phyloP scores from a whole-genome alignment of 208 protist species.

The Leishmania major region DNA sequence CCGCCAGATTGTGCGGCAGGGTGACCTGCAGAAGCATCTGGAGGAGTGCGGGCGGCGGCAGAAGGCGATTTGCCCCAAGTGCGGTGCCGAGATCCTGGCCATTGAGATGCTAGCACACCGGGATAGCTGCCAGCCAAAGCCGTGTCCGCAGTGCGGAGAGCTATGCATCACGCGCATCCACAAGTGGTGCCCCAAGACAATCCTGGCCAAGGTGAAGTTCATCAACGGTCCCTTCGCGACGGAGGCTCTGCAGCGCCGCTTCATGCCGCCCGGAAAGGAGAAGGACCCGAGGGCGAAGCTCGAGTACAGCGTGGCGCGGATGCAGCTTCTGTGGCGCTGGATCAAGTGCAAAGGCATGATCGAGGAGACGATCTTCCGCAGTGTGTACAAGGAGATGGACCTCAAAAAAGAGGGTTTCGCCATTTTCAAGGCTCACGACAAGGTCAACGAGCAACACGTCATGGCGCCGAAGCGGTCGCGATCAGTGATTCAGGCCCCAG shows the following conservation, averaged over 20 bases:
- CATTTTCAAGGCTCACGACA: slow-evolving; percentile 86
- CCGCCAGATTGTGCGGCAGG: slow-evolving; percentile 78
- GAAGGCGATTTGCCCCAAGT: slow-evolving; percentile 79
- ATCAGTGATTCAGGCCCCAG: slow-evolving; percentile 63
- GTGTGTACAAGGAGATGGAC: slow-evolving; percentile 88
- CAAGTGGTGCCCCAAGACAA: slow-evolving; percentile 74
- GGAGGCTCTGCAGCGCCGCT: slow-evolving; percentile 50
- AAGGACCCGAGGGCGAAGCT: slow-evolving; percentile 25
- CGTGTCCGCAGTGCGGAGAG: slow-evolving; percentile 75
- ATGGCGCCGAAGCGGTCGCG: slow-evolving; percentile 74
- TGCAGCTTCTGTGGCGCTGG: slow-evolving; percentile 87
- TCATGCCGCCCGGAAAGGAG: slow-evolving; percentile 34
- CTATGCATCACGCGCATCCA: slow-evolving; percentile 85
- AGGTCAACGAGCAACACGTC: slow-evolving; percentile 76
- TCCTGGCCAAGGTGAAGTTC: slow-evolving; percentile 34
- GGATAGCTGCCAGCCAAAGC: slow-evolving; percentile 70
- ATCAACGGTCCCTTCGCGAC: slow-evolving; percentile 69
- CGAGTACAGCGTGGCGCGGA: slow-evolving; percentile 71
- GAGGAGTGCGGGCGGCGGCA: slow-evolving; percentile 80
- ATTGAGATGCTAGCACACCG: slow-evolving; percentile 76
- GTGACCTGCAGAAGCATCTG: slow-evolving; percentile 70
- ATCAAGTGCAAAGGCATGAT: slow-evolving; percentile 77
- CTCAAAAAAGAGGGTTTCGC: slow-evolving; percentile 88
- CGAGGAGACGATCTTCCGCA: slow-evolving; percentile 81
- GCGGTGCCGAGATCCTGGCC: slow-evolving; percentile 65